Evolutionary conservation across 257 asterid genomes (phyloP).

Genomic region (Fraxinus cuspidata): DNA sequence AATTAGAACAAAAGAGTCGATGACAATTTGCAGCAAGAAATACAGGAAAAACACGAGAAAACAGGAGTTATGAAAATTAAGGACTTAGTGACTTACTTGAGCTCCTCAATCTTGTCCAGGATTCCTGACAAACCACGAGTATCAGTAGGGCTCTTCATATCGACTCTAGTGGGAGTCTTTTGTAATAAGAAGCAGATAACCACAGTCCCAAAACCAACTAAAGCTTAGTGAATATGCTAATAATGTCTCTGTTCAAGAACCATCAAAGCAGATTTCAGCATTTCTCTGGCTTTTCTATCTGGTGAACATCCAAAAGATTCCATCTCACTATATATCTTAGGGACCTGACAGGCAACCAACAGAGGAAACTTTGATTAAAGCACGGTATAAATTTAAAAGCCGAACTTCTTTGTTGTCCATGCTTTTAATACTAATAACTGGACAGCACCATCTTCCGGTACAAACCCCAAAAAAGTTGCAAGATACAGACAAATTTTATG

Average conservation of each 20-base stretch:
- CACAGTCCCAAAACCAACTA: background rate
- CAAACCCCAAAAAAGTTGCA: background rate
- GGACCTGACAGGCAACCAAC: slow-evolving; percentile 49
- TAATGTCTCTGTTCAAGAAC: slow-evolving; percentile 54
- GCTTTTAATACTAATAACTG: background rate
- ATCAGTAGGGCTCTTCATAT: background rate
- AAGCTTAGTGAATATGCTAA: slow-evolving; percentile 11
- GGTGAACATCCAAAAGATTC: slow-evolving; percentile 88
- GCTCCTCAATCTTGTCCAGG: background rate
- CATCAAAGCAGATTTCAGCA: slow-evolving; percentile 64
- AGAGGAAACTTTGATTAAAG: background rate
- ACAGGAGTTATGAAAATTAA: background rate
- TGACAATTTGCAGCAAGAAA: background rate
- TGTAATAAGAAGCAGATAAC: background rate
- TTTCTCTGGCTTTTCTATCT: slow-evolving; percentile 84
- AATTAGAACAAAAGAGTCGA: background rate
- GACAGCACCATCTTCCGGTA: background rate
- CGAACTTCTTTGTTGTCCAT: background rate
- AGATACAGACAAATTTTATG: background rate
- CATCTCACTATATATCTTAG: slow-evolving; percentile 78
- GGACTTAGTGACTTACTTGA: background rate
- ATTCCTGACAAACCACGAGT: background rate
- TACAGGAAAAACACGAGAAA: background rate
- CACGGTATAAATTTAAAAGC: background rate
- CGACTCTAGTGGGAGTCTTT: background rate